These are phyloP conservation scores for Phoma sp. DNA, from an alignment of 2,329 filamentous ascomycete species.

Conservation along the genomic window DNA sequence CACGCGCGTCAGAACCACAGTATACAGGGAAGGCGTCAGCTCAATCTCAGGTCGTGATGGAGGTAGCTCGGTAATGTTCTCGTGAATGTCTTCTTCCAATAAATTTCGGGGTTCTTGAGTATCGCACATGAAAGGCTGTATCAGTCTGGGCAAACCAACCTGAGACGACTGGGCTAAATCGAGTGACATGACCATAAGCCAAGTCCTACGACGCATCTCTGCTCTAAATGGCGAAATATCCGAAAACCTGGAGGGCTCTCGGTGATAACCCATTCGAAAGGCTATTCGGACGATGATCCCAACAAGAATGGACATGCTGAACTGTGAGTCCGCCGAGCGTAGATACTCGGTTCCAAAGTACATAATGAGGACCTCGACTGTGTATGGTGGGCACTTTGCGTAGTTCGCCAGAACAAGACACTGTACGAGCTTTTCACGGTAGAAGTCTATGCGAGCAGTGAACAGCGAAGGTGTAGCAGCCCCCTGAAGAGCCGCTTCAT, in stretches of 20 bases:
- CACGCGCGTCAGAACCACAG: constrained; percentile 33
- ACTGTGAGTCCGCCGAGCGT: constrained; percentile 38
- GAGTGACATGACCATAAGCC: constrained; percentile 58
- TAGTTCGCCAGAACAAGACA: constrained; percentile 44
- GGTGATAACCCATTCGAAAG: constrained; percentile 52
- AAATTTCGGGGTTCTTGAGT: constrained; percentile 50
- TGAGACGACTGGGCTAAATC: constrained; percentile 50
- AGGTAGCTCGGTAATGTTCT: constrained; percentile 43
- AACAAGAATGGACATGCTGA: constrained; percentile 37
- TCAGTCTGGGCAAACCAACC: constrained; percentile 49
- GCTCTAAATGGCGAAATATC: constrained; percentile 60
- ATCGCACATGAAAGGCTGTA: constrained; percentile 48
- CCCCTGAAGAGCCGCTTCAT: constrained; percentile 3
- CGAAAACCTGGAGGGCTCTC: constrained; percentile 47
- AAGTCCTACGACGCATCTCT: constrained; percentile 67
- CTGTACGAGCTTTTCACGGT: constrained; percentile 42
- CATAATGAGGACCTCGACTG: constrained; percentile 37
- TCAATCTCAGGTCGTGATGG: constrained; percentile 37
- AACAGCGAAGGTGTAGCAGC: constrained; percentile 22
- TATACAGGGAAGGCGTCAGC: constrained; percentile 35
- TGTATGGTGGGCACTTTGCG: constrained; percentile 44
- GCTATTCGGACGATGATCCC: constrained; percentile 42
- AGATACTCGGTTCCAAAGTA: constrained; percentile 42
- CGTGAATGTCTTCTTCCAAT: constrained; percentile 50
- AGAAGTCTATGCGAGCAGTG: constrained; percentile 35